phyloP scores from a whole-genome alignment of 2,329 filamentous ascomycete genomes.

The Fusarium globosum region DNA sequence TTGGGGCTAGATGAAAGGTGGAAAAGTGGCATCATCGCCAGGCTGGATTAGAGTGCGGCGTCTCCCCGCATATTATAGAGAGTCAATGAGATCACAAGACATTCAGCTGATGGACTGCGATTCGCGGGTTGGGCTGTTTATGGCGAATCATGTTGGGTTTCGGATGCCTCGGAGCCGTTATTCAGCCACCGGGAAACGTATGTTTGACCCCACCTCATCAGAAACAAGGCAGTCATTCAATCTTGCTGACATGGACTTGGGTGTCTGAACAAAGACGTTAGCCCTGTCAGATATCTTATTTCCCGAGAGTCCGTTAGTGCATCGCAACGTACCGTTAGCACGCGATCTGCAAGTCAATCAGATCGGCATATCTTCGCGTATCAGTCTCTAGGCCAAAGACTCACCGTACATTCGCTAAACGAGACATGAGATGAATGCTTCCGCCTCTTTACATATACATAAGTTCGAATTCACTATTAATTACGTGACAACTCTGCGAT shows the following conservation, averaged over 20 bases:
- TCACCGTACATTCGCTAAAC: fast-evolving
- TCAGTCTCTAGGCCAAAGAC: not conserved
- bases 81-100: not conserved
- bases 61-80: not conserved
- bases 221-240: not conserved
- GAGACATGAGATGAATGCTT: fast-evolving
- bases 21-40: not conserved
- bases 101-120: not conserved
- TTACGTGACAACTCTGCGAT: fast-evolving
- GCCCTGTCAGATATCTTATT: not conserved
- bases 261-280: not conserved
- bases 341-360: not conserved
- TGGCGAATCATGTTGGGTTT: conserved; percentile 3
- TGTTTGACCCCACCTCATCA: not conserved
- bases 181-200: not conserved
- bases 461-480: fast-evolving
- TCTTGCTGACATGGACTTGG: not conserved
- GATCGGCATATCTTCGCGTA: not conserved
- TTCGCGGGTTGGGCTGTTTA: not conserved
- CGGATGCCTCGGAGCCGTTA: not conserved
- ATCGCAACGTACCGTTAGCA: not conserved
- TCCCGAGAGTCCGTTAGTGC: not conserved
- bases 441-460: fast-evolving
- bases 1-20: not conserved
- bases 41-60: not conserved